Conservation (phyloP, 2,329 filamentous ascomycete genomes). For the Scedosporium dehoogii region DNA sequence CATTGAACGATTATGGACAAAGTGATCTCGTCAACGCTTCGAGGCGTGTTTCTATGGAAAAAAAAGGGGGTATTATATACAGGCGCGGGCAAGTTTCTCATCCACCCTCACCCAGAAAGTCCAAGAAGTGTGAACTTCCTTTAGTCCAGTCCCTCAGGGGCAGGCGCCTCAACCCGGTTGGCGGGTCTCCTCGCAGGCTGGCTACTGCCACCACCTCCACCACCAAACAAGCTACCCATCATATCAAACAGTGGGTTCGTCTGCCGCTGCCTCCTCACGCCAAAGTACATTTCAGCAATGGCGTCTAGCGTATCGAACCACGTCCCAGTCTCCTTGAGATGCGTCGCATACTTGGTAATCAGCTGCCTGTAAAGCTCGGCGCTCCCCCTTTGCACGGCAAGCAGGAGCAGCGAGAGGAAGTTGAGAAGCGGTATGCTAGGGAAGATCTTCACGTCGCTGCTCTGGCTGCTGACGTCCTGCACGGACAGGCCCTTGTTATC, state of each 20-base stretch:
- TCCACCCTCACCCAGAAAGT: background rate
- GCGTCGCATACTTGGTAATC: conserved; percentile 66
- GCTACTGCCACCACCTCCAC: conserved; percentile 20
- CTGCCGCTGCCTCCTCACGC: conserved; percentile 77
- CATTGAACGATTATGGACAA: background rate
- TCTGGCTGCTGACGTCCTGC: conserved; percentile 69
- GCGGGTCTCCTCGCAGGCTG: conserved; percentile 24
- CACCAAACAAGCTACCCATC: conserved; percentile 92
- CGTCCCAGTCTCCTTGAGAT: conserved; percentile 65
- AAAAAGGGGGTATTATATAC: conserved; percentile 4
- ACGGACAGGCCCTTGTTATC: conserved; percentile 49
- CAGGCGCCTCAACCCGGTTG: conserved; percentile 36
- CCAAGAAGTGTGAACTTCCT: background rate
- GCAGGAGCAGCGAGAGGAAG: conserved; percentile 75
- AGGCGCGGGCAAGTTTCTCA: background rate
- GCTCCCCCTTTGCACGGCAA: conserved; percentile 71
- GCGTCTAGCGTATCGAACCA: conserved; percentile 80
- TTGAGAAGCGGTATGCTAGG: conserved; percentile 90
- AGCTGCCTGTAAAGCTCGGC: conserved; percentile 76
- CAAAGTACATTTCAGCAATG: conserved; percentile 95
- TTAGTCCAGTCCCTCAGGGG: conserved; percentile 51
- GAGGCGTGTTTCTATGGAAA: background rate
- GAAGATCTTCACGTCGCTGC: conserved; percentile 70
- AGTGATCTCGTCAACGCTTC: background rate
- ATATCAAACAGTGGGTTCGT: conserved; percentile 93